Percentiles rank a stretch among this genome's conserved stretches.
Conservation (phyloP, 345 rosid species). For the Eucalyptus pumila region DNA sequence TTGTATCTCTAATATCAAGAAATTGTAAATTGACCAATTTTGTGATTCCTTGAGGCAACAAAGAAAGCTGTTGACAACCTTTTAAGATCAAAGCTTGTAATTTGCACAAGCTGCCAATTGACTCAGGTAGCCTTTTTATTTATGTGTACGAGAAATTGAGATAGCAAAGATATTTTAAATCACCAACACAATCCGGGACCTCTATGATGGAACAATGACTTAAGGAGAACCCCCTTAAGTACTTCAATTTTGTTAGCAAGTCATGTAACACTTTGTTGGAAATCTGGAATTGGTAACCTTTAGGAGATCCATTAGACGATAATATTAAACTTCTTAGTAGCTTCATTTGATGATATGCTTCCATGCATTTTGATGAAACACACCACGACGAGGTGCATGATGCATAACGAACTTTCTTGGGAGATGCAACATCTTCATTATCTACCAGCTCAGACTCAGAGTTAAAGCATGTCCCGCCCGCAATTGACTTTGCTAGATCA, state of each 20-base stretch:
- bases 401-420: not conserved
- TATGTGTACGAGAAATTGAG: not conserved
- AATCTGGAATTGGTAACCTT: rapidly evolving
- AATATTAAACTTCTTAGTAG: not conserved
- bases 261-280: not conserved
- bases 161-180: not conserved
- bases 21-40: not conserved
- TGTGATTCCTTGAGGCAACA: not conserved
- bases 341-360: not conserved
- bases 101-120: not conserved
- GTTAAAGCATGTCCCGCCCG: not conserved
- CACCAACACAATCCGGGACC: not conserved
- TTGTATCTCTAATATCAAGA: not conserved
- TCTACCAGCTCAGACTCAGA: rapidly evolving
- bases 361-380: not conserved
- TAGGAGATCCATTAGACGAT: not conserved
- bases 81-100: not conserved
- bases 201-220: not conserved
- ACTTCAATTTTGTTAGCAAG: not conserved
- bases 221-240: not conserved
- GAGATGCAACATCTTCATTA: not conserved
- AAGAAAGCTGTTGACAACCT: not conserved
- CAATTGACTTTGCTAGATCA: not conserved
- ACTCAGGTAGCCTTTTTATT: not conserved
- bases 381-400: rapidly evolving